Base-by-base conservation (phyloP, 805 yeast species). In the Zygosaccharomyces rouxii region DNA sequence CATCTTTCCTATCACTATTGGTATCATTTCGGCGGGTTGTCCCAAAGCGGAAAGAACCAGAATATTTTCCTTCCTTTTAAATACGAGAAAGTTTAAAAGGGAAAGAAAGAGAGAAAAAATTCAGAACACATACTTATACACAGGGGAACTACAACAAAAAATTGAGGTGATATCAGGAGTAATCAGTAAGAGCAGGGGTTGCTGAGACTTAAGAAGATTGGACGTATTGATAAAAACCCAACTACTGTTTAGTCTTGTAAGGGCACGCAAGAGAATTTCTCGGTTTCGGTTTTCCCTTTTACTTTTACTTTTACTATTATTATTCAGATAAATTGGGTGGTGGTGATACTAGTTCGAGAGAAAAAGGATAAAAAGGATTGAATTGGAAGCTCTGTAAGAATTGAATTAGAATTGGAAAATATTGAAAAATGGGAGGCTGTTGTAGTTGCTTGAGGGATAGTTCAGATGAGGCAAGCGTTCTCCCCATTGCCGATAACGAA, bases 401-500 rank as follows among this genome's bases (percentile, higher is more conserved):
- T 28, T 29, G 7, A 13, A 14, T 22, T 18, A 14, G 35, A 28
- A 6, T 23, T 41, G 13, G 35, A 18, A 16, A 28, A 41, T 14
- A 33, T 33, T 39, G 18, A 22, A 40, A 46, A 35, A 78, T 78
- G 83, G 83, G 83, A 55, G 64, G 67, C 47, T 75, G 82, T 58
- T 75, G 77, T 55, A 76, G 81, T 63, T 75, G 80, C 58, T 55
- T 71, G 28, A 60, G 52, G 40, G 63, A 61, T 33, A 47, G 62
- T 30, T 52, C 58, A 38, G 63, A 76, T 41, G 77, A 73, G 44
- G 71, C 78, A 43, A 83, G 79, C 53, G 81, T 58, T 71, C 78
- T 84, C 78, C 71, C 92, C 86, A 53, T 94, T 49, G 97, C 96
- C 9, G 98, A 94, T 61, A 89, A 92, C 64, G 99, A 94, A 71